Percentiles rank a stretch among this genome's conserved stretches.
These are phyloP conservation scores for Hemileccinum rubropunctum DNA, from an alignment of 768 basidiomycete genomes.

Conservation along the genomic window DNA sequence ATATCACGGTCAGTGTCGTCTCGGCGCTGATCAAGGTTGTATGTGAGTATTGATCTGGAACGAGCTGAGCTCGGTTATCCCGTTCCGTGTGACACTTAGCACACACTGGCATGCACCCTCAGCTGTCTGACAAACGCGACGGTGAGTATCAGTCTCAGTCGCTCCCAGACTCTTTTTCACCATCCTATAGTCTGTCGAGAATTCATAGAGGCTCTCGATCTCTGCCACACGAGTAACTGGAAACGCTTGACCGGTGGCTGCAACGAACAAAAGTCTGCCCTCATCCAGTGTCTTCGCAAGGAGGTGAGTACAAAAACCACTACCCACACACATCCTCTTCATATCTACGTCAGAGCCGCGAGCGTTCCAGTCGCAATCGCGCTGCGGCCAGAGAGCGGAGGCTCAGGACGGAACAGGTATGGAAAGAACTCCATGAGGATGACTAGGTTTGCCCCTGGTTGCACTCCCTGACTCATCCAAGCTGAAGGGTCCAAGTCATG, in stretches of 20 bases:
- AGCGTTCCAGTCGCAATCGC: conserved; percentile 59
- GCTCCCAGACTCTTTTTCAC: conserved; percentile 4
- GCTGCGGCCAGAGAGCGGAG: conserved; percentile 56
- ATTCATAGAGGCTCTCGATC: conserved; percentile 72
- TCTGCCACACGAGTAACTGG: conserved; percentile 65
- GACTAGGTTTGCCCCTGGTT: conserved; percentile 19
- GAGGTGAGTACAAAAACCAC: conserved; percentile 49
- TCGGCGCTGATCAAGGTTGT: no score
- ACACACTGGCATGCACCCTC: conserved; percentile 76
- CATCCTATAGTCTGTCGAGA: conserved; percentile 60
- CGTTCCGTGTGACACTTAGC: background rate
- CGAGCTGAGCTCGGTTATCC: no score
- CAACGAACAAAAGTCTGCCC: conserved; percentile 62
- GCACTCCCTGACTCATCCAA: no score
- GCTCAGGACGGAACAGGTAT: conserved; percentile 55
- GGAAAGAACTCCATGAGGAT: conserved; percentile 58
- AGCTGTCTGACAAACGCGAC: conserved; percentile 63
- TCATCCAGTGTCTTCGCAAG: conserved; percentile 67
- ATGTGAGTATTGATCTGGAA: no score
- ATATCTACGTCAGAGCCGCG: conserved; percentile 47
- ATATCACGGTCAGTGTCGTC: no score
- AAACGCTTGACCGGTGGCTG: conserved; percentile 66
- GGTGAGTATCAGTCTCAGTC: conserved; percentile 32
- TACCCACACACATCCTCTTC: background rate
- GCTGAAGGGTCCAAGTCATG: no score